phyloP scores from a whole-genome alignment of 192 early-diverging fungal species.

The Neocallimastix lanati region DNA sequence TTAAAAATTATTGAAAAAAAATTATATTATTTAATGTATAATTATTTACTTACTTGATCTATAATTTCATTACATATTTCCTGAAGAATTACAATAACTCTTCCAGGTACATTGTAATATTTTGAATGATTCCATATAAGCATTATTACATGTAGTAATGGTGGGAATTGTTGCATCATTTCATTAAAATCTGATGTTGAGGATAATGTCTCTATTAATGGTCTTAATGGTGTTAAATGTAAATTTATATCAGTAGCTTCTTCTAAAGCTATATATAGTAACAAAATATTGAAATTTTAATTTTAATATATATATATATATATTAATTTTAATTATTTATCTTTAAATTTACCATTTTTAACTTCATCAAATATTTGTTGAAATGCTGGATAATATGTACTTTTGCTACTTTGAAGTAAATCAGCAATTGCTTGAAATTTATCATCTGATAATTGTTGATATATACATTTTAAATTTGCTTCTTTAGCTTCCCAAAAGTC shows the following conservation, averaged over 20 bases:
- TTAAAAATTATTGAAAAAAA: no score
- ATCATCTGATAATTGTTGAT: constrained; percentile 39
- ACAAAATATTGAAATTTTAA: no score
- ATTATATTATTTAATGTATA: no score
- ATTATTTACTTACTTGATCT: constrained; percentile 16
- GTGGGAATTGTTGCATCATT: constrained; percentile 33
- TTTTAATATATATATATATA: constrained; percentile 1
- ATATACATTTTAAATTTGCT: constrained; percentile 38
- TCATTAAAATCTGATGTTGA: constrained; percentile 28
- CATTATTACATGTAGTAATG: constrained; percentile 25
- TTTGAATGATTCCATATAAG: constrained; percentile 36
- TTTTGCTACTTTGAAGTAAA: constrained; percentile 30
- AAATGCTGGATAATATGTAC: constrained; percentile 53
- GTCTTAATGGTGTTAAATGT: constrained; percentile 30
- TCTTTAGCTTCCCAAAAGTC: constrained; percentile 52
- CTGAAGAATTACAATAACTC: constrained; percentile 31
- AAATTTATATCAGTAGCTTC: constrained; percentile 40
- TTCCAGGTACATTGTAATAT: constrained; percentile 38
- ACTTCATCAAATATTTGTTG: constrained; percentile 44
- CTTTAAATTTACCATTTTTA: constrained; percentile 19
- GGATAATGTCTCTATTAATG: constrained; percentile 26
- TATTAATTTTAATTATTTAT: constrained; percentile 1
- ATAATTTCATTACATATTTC: constrained; percentile 52
- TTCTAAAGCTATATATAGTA: constrained; percentile 29
- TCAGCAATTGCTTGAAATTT: constrained; percentile 41